Evolutionary conservation across 176 grass and related monocot species (phyloP), one percentile per base, ranked within the genome.

Genomic region (Hyparrhenia diplandra): DNA sequence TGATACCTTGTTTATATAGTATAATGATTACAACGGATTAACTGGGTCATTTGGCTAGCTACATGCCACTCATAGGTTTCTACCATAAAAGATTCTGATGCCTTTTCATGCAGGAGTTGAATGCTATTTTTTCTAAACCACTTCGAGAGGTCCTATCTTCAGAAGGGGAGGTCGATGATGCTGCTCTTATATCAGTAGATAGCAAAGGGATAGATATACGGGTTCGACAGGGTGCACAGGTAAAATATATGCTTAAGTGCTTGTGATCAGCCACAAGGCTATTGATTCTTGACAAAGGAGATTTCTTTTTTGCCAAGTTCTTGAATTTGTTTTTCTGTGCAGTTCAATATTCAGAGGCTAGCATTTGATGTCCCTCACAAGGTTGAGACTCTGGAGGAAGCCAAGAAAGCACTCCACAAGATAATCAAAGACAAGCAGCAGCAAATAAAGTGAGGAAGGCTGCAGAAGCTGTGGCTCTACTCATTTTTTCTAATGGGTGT

Each of bases 201-300:
- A 99, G 96, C 87, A 95, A 99, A 90, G 96, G 96, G 28, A 99
- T 88, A 69, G 96, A 95, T 32, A 99, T 99, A 81, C 82, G 96
- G n/a, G 96, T 99, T 81, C 89, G 96, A n/a, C 92, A 99, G 68
- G 96, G 92, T 77, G 96, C 96, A 77, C 96, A 99, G 96, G 96
- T 99, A 86, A 41, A 52, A 69, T 78, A 45, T 17, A 64, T 60
- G 30, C 37, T 62, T 32, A 54, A 60, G 11, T 85, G 20, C 7
- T 73, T 67, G 67, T 34, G 17, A 41, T 52, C 30, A 76, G 79
- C 17, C 8, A 66, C 13, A 1, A 29, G 13, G 29, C 18, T 75
- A 52, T 61, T 47, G 24, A 81, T 30, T 11, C 30, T 66, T 4
- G 11, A 41, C 52, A 57, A 54, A 71, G 21, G 62, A 75, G 30